Percentiles rank a stretch among this genome's conserved stretches.
These are phyloP conservation scores for Lecanicillium sp. DNA, from an alignment of 2,329 filamentous ascomycete species.

Conservation along the genomic window DNA sequence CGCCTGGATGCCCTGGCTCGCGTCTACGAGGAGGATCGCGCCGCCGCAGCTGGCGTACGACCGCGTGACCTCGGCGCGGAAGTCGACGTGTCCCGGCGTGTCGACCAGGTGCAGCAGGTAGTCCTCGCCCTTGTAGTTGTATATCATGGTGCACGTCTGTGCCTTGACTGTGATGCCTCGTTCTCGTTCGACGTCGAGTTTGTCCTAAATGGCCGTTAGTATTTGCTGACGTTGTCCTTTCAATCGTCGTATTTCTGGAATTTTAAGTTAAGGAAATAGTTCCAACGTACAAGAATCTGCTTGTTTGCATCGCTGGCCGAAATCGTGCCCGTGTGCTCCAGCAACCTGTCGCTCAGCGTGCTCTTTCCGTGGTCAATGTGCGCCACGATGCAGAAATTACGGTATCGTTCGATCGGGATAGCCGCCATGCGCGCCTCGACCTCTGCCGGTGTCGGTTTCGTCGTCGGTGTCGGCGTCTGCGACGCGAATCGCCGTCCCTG, in stretches of 20 bases:
- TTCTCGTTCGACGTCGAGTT: slow-evolving; percentile 92
- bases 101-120: slow-evolving; percentile 94
- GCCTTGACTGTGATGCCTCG: slow-evolving; percentile 98
- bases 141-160: slow-evolving; percentile 97
- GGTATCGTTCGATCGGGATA: slow-evolving; percentile 72
- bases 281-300: slow-evolving; percentile 62
- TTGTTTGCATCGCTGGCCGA: slow-evolving; percentile 74
- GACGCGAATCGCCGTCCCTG: slow-evolving; percentile 3
- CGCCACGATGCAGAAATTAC: slow-evolving; percentile 98
- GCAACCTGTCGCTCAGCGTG: slow-evolving; percentile 83
- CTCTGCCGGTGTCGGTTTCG: slow-evolving; percentile 27
- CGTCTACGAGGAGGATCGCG: slow-evolving; percentile 86
- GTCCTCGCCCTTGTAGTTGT: slow-evolving; percentile 77
- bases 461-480: slow-evolving; percentile 22
- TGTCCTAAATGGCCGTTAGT: slow-evolving; percentile 49
- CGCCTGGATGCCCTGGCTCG: slow-evolving; percentile 91
- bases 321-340: slow-evolving; percentile 94
- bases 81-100: slow-evolving; percentile 96
- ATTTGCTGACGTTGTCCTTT: background rate
- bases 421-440: slow-evolving; percentile 54
- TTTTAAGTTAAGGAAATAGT: too few species aligned
- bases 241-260: background rate
- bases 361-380: slow-evolving; percentile 99
- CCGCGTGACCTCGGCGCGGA: slow-evolving; percentile 89
- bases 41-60: slow-evolving; percentile 96